Base-by-base conservation (phyloP, 2,329 filamentous ascomycete species). In the Aspergillus fischeri region DNA sequence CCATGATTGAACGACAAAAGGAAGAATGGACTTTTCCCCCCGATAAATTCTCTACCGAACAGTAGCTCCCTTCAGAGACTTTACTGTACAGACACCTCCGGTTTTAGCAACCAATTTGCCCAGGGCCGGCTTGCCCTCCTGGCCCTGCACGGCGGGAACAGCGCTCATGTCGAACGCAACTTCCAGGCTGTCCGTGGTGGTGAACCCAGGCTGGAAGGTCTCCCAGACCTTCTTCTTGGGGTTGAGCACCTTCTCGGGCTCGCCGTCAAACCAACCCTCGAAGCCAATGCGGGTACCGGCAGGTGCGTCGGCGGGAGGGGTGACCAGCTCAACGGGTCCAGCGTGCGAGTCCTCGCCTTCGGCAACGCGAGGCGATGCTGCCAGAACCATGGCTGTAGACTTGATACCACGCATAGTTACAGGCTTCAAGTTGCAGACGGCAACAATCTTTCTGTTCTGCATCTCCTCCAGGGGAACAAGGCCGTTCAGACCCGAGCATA, bases 201-300 rank as follows among this genome's bases (percentile, higher is more conserved):
- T 96, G 79, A 97, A 97, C 0, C 93, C 94, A 1, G 92, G 92
- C 82, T 97, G 93, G 78, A 96, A 91, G 9, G 84, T 91, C 82
- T 99, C 94, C 92, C 93, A 97, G 60, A 97, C 81, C 87, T 97
- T 97, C 87, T 97, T 99, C 88, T 99, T 99, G 57, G 94, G 94
- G 83, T 97, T 99, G 57, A 99, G 83, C 52, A 93, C 86, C 61
- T 88, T 88, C 83, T 99, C 94, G 0, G 94, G 92, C 81, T 96
- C 90, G 58, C 91, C 92, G 75, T 91, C 83, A 49, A 65, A 69
- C 87, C 91, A 99, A 50, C 94, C 94, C 73, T 97, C 90, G 72
- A 99, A 99, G 82, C 83, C 92, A 52, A 97, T 90, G 14, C 90
- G 82, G 72, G 96, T 91, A 57, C 94, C 94, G 5, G 92, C 91